These are phyloP conservation scores for Clathrospora elynae DNA, from an alignment of 2,329 filamentous ascomycete species.

Conservation along the genomic window DNA sequence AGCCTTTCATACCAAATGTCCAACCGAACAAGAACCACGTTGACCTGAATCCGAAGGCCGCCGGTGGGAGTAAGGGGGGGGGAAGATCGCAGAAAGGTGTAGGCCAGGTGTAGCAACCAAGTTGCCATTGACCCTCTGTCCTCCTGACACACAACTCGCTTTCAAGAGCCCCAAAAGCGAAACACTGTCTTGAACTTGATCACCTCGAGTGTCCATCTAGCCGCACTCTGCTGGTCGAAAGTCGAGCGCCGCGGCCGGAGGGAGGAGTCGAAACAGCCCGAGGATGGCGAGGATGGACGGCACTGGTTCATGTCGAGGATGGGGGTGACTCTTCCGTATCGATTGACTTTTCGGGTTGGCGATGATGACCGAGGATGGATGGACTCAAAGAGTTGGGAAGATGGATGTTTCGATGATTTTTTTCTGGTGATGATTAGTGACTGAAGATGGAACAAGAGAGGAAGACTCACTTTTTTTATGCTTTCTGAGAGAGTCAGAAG, in stretches of 20 bases:
- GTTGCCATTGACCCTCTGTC: constrained; percentile 4
- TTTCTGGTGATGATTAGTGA: neutral
- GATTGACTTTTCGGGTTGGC: neutral
- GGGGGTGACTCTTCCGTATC: constrained; percentile 2
- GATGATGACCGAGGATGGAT: neutral
- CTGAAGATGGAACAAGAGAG: neutral
- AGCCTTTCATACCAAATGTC: constrained; percentile 5
- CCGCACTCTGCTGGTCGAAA: constrained; percentile 1
- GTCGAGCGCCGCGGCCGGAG: constrained; percentile 4
- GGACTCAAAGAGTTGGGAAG: neutral
- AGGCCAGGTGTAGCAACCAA: constrained; percentile 7
- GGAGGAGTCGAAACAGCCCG: constrained; percentile 9
- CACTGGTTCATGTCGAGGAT: constrained; percentile 8
- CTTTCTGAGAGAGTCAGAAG: constrained; percentile 4
- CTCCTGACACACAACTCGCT: constrained; percentile 6
- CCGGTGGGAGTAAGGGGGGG: constrained; percentile 4
- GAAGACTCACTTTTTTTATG: constrained; percentile 1
- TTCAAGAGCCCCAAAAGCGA: constrained; percentile 6
- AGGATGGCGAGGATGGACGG: neutral
- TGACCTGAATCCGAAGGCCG: constrained; percentile 8
- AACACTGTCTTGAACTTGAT: constrained; percentile 4
- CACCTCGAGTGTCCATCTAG: neutral
- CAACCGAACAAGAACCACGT: constrained; percentile 3
- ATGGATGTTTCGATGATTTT: constrained; percentile 1
- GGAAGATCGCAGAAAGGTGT: neutral